Evolutionary conservation across 176 grass and related monocot species (phyloP).

Genomic region (Pharus latifolius): DNA sequence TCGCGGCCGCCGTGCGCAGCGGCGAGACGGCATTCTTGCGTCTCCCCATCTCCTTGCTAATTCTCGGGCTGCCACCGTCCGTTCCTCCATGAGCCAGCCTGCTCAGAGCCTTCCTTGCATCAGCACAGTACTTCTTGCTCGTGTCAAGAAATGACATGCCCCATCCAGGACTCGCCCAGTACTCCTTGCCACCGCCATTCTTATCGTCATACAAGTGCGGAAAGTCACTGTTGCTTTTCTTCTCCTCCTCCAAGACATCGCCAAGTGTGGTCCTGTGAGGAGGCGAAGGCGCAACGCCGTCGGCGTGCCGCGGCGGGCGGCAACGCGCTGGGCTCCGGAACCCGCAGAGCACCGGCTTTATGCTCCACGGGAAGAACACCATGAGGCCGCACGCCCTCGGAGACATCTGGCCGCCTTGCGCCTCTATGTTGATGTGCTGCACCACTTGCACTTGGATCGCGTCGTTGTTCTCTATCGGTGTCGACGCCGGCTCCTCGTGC

Average conservation of each 20-base stretch:
- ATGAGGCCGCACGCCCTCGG: constrained; percentile 53
- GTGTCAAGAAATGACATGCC: constrained; percentile 49
- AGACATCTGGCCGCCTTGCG: constrained; percentile 12
- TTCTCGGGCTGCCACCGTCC: constrained; percentile 11
- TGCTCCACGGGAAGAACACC: constrained; percentile 72
- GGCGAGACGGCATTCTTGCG: constrained; percentile 6
- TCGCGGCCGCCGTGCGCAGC: background rate
- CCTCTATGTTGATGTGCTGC: background rate
- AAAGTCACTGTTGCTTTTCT: background rate
- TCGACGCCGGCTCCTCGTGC: background rate
- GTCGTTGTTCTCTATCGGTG: background rate
- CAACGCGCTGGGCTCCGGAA: constrained; percentile 37
- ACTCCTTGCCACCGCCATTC: constrained; percentile 23
- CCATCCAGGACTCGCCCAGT: constrained; percentile 21
- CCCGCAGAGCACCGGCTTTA: constrained; percentile 56
- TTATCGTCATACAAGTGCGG: constrained; percentile 22
- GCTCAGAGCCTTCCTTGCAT: constrained; percentile 37
- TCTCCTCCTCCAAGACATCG: constrained; percentile 10
- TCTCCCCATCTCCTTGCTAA: constrained; percentile 16
- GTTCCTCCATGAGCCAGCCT: constrained; percentile 23
- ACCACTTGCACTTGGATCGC: background rate
- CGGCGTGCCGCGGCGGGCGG: background rate
- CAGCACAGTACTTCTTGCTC: constrained; percentile 41
- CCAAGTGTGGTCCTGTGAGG: constrained; percentile 17
- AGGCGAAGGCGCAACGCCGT: background rate